Conservation (phyloP, 1,284 basidiomycete genomes). For the Marasmius oreades region DNA sequence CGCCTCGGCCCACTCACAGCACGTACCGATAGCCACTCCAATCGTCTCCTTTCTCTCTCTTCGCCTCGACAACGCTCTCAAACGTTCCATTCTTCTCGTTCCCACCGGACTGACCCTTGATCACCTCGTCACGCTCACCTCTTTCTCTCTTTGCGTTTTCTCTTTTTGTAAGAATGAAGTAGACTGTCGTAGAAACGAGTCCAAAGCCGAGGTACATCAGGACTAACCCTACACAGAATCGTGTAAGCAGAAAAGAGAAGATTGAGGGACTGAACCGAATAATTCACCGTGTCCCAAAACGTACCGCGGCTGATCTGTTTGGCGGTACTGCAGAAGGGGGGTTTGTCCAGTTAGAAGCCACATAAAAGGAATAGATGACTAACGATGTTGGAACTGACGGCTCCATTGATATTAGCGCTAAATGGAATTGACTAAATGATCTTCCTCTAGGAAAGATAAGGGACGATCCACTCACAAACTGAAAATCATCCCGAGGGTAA, state of each 20-base stretch:
- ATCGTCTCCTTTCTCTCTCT: constrained; percentile 52
- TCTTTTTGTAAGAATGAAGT: constrained; percentile 44
- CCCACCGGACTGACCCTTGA: constrained; percentile 36
- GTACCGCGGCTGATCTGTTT: constrained; percentile 66
- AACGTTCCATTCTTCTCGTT: constrained; percentile 43
- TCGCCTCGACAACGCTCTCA: constrained; percentile 47
- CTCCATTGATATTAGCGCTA: constrained; percentile 69
- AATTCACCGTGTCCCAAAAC: constrained; percentile 49
- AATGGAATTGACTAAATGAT: neutral
- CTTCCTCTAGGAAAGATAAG: neutral
- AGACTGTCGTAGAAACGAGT: constrained; percentile 44
- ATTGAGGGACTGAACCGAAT: constrained; percentile 27
- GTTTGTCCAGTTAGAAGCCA: constrained; percentile 6
- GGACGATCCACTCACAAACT: constrained; percentile 40
- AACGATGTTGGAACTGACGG: constrained; percentile 69
- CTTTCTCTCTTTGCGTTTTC: constrained; percentile 63
- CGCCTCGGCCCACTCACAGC: constrained; percentile 16
- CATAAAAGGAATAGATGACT: constrained; percentile 24
- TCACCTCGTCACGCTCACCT: constrained; percentile 67
- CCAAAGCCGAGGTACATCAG: constrained; percentile 70
- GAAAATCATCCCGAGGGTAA: constrained; percentile 68
- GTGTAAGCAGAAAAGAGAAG: constrained; percentile 21
- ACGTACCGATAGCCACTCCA: constrained; percentile 61
- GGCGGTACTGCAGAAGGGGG: constrained; percentile 48
- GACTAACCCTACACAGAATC: constrained; percentile 42